Evolutionary conservation across 2,329 filamentous ascomycete species (phyloP).

Genomic region (Coniochaeta sp.): DNA sequence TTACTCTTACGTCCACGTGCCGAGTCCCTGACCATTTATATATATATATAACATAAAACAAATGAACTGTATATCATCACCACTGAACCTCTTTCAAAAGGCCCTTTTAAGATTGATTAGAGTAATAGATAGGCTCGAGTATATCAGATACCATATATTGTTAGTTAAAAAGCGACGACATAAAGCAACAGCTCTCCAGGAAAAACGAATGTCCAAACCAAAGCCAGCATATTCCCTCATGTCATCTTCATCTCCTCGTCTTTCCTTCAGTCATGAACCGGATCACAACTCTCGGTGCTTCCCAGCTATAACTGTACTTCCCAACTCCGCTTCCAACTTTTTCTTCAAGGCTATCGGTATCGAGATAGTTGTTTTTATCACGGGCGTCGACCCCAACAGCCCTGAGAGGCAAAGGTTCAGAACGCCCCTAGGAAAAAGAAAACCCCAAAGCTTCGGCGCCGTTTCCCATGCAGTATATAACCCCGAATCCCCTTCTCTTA

Average conservation of each 20-base stretch:
- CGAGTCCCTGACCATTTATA: too few relatives aligned
- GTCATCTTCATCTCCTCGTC: background rate
- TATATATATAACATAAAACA: too few relatives aligned
- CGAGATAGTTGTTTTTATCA: background rate
- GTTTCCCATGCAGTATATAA: background rate
- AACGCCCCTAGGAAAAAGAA: background rate
- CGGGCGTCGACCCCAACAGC: background rate
- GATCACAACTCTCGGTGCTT: too few relatives aligned
- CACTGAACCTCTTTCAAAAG: too few relatives aligned
- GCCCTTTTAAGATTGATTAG: too few relatives aligned
- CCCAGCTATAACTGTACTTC: background rate
- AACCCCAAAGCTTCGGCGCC: background rate
- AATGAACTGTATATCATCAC: too few relatives aligned
- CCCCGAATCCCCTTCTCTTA: background rate
- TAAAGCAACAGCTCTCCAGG: background rate
- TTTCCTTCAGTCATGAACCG: background rate
- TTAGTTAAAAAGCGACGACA: background rate
- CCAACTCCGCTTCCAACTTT: background rate
- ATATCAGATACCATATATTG: background rate
- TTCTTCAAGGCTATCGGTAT: background rate
- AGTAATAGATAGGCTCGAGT: background rate
- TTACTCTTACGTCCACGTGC: too few relatives aligned
- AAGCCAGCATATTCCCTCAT: background rate
- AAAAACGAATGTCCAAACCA: background rate
- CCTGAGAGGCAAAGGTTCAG: background rate